Conservation (phyloP, 768 basidiomycete species). For the Termitomyces sp. region DNA sequence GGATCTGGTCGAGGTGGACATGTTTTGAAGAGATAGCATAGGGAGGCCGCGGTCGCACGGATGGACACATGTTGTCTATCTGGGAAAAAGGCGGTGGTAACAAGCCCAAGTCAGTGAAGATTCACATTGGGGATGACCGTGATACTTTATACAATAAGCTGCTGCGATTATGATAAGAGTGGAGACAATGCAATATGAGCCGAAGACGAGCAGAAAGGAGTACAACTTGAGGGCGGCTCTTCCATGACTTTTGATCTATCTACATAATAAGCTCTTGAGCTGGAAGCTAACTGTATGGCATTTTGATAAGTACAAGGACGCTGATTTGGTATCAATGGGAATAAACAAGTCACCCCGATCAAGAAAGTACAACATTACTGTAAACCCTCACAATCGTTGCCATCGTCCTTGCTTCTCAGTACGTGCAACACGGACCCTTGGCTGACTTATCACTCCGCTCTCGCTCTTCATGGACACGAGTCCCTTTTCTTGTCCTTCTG, state of each 20-base stretch:
- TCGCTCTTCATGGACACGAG: not conserved
- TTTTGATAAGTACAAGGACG: not conserved
- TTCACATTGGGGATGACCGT: not conserved
- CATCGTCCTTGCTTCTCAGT: no score
- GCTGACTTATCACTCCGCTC: not conserved
- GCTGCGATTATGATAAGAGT: not conserved
- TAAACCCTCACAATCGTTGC: no score
- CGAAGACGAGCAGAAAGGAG: not conserved
- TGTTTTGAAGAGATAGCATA: not conserved
- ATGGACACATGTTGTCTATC: not conserved
- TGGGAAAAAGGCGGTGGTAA: not conserved
- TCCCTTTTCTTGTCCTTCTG: no score
- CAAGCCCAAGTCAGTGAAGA: not conserved
- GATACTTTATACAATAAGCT: not conserved
- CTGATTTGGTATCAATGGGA: not conserved
- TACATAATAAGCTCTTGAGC: not conserved
- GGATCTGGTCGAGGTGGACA: not conserved
- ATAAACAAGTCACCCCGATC: not conserved
- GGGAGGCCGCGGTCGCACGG: not conserved
- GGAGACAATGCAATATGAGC: not conserved
- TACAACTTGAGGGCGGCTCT: not conserved
- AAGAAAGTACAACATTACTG: no score
- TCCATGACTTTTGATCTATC: not conserved
- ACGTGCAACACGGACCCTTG: no score
- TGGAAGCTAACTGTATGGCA: no score